Evolutionary conservation across 148 eudicot genomes (phyloP), one percentile per base, ranked within the genome.

Genomic region (Arctostaphylos glauca): DNA sequence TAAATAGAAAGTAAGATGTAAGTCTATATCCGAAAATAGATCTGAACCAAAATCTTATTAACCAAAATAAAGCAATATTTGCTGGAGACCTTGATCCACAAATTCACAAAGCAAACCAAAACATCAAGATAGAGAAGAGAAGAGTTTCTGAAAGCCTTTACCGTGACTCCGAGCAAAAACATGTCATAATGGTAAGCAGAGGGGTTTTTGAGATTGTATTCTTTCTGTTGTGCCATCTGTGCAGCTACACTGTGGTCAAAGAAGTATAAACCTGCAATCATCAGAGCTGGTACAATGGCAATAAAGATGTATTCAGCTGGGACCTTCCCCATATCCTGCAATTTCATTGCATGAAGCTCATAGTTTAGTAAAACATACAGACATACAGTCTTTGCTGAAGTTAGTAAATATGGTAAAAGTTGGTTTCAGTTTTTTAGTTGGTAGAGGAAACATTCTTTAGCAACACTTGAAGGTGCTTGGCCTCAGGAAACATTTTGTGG

Each of bases 221-320:
- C 98, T 82, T 90, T 90, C 76, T 96, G 98, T 56, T 94, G 98
- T 58, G 98, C 95, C 98, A 96, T 74, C 81, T 96, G 97, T 72
- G 98, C 83, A 84, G 98, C 98, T 58, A 96, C 98, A 82, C 95
- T 94, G 75, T 96, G 98, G 84, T 96, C 98, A 50, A 94, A 96
- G 87, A 96, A 96, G 87, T 94, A 94, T 62, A 96, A 89, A 55
- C 97, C 98, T 7, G 98, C 98, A 46, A 96, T 92, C 95, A 96
- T 92, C 79, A 90, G n/a, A 62, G 98, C 98, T 78, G 98, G 98
- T 86, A 94, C 82, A 15, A 91, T 60, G 62, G 98, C 98, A 80
- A 84, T 84, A 87, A 93, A 83, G 5, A 96, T 89, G 85, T 94
- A 93, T 58, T 47, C 53, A 66, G 82, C 81, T 1, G 98, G 98